phyloP scores from a whole-genome alignment of 305 asterid genomes.

The Fraxinus baroniana region DNA sequence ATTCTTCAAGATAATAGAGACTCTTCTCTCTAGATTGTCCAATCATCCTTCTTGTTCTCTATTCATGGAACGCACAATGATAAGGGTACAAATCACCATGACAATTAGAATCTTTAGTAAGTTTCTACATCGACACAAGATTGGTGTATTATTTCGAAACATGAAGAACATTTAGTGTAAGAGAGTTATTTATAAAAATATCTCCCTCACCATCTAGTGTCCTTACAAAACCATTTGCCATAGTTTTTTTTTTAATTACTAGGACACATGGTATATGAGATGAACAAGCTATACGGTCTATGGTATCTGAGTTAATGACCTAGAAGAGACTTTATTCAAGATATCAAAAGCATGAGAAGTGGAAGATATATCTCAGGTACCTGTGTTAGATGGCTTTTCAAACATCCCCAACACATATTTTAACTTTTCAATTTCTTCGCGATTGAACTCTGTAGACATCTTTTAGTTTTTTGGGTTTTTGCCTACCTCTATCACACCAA shows the following conservation, averaged over 20 bases:
- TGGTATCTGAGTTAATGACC: conserved; percentile 4
- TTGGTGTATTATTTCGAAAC: not conserved
- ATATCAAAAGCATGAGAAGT: not conserved
- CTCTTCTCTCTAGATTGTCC: not conserved
- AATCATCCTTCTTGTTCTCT: not conserved
- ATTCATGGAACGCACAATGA: not conserved
- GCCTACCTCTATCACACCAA: not conserved
- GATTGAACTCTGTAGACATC: not conserved
- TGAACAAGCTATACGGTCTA: not conserved
- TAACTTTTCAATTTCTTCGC: not conserved
- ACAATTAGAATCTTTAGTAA: not conserved
- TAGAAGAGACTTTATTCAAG: not conserved
- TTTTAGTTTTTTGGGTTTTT: not conserved
- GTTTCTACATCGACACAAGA: not conserved
- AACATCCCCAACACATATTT: not conserved
- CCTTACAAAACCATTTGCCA: not conserved
- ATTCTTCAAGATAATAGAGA: not conserved
- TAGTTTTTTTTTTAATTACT: not conserved
- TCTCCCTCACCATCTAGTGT: not conserved
- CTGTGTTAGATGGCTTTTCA: not conserved
- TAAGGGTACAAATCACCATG: not conserved
- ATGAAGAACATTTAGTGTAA: not conserved
- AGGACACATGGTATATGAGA: not conserved
- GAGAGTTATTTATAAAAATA: not conserved
- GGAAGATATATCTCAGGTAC: not conserved